Conservation (phyloP, 2,329 filamentous ascomycete species). For the Phoma sp. region DNA sequence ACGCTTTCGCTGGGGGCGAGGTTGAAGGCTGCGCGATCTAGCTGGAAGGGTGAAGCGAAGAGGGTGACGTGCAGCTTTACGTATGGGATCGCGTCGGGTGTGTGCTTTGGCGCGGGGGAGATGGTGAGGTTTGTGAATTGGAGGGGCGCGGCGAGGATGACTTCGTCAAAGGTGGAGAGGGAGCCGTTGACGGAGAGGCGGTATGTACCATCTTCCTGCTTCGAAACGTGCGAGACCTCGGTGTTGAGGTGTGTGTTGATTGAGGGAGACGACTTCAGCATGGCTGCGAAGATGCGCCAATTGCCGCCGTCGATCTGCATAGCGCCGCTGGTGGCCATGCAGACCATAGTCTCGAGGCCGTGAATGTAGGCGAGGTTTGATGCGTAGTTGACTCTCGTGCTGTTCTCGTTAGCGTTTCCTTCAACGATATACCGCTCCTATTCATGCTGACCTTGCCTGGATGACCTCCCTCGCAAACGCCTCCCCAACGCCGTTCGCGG, state of each 20-base stretch:
- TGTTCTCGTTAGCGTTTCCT: conserved; percentile 38
- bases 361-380: conserved; percentile 88
- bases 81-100: conserved; percentile 83
- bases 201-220: conserved; percentile 48
- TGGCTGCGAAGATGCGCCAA: conserved; percentile 89
- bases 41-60: conserved; percentile 76
- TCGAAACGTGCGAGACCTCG: conserved; percentile 66
- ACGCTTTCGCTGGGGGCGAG: conserved; percentile 63
- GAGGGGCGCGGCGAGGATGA: conserved; percentile 82
- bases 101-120: conserved; percentile 50
- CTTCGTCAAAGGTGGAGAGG: conserved; percentile 69
- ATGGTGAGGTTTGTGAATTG: conserved; percentile 77
- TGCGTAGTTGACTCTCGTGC: conserved; percentile 92
- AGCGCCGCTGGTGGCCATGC: conserved; percentile 86
- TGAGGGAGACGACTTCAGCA: conserved; percentile 72
- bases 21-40: conserved; percentile 77
- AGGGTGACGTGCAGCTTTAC: conserved; percentile 87
- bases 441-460: conserved; percentile 64
- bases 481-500: conserved; percentile 68
- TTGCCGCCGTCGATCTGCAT: conserved; percentile 83
- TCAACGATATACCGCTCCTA: neutral
- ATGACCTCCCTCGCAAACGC: conserved; percentile 80
- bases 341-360: conserved; percentile 88
- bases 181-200: conserved; percentile 46
- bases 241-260: conserved; percentile 67